Evolutionary conservation across 495 filamentous ascomycete genomes (phyloP).

Genomic region (Pyronema domesticum): DNA sequence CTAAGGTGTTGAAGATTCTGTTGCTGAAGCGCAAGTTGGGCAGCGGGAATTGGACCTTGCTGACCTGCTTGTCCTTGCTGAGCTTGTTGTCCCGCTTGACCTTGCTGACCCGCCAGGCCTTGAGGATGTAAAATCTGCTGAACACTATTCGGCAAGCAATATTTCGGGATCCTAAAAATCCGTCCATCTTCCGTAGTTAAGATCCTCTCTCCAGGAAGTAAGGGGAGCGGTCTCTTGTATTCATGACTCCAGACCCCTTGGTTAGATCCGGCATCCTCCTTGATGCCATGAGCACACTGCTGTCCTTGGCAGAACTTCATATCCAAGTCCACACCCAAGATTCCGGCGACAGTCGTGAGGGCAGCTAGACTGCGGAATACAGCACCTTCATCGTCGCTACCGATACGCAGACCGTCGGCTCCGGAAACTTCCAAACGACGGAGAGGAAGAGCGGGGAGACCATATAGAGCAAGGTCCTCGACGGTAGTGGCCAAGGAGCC

Average conservation of each 20-base stretch:
- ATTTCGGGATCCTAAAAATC: conserved; percentile 21
- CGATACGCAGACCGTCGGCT: conserved; percentile 12
- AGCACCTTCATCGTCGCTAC: conserved; percentile 11
- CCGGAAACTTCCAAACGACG: conserved; percentile 18
- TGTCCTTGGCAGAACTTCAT: conserved; percentile 21
- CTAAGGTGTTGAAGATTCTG: neutral
- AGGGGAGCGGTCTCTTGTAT: conserved; percentile 19
- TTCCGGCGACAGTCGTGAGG: conserved; percentile 18
- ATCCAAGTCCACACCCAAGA: conserved; percentile 19
- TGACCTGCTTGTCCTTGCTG: no score
- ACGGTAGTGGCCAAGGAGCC: conserved; percentile 18
- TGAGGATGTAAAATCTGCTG: neutral
- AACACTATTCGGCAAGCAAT: neutral
- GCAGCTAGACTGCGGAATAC: conserved; percentile 10
- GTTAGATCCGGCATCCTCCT: neutral
- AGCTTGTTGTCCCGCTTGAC: no score
- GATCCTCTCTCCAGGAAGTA: conserved; percentile 19
- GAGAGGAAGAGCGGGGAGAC: conserved; percentile 18
- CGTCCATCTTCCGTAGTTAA: conserved; percentile 14
- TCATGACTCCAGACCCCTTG: neutral
- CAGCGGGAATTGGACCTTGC: neutral
- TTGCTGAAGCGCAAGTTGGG: neutral
- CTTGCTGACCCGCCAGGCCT: neutral
- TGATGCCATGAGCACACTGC: conserved; percentile 8
- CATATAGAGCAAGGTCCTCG: conserved; percentile 17